Evolutionary conservation across 805 yeast species (phyloP).

Genomic region (Ogataea pilisensis): DNA sequence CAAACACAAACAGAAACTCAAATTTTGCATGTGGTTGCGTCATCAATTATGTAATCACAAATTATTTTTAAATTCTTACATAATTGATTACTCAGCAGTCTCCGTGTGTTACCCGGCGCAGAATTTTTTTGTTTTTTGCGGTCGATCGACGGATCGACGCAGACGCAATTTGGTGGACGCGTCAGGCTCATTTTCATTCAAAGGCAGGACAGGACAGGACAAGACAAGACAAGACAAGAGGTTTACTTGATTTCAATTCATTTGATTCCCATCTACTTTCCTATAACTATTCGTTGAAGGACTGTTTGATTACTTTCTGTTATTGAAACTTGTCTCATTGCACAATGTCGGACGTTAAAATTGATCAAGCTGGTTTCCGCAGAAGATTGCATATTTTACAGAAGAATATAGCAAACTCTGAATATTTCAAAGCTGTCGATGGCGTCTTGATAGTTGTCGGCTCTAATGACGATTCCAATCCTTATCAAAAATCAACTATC

Average conservation of each 20-base stretch:
- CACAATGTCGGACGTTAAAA: conserved; percentile 55
- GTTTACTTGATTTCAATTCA: no score
- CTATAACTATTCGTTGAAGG: no score
- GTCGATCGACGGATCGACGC: conserved; percentile 3
- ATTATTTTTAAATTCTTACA: no score
- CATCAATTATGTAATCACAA: no score
- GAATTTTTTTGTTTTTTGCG: background rate
- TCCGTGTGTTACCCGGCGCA: no score
- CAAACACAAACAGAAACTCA: no score
- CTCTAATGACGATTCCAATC: conserved; percentile 81
- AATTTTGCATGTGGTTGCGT: no score
- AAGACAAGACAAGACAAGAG: background rate
- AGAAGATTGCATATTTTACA: conserved; percentile 46
- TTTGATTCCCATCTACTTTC: no score
- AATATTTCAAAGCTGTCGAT: conserved; percentile 39
- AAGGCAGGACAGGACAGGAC: background rate
- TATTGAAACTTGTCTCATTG: no score
- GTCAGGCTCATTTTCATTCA: background rate
- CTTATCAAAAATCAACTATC: conserved; percentile 82
- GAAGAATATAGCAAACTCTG: conserved; percentile 28
- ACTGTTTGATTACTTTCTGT: no score
- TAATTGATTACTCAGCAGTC: no score
- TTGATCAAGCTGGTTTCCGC: conserved; percentile 50
- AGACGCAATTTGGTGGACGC: background rate
- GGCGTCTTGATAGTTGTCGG: conserved; percentile 72